These are phyloP conservation scores for Penicillium chermesinum DNA, from an alignment of 495 filamentous ascomycete genomes.

Conservation along the genomic window DNA sequence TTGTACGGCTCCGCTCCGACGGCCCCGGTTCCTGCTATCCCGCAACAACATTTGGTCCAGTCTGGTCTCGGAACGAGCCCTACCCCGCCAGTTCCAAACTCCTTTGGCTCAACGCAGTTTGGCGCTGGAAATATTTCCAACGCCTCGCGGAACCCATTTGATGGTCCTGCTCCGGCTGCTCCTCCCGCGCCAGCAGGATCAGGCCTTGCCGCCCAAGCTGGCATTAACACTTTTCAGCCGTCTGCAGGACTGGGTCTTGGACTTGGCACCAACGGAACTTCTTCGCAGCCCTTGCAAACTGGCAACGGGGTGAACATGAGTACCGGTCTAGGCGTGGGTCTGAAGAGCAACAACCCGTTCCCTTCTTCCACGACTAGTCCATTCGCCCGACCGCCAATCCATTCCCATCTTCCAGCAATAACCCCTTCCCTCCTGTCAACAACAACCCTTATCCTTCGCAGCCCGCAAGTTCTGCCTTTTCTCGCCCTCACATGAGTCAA, in stretches of 20 bases:
- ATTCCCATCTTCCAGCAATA: neutral
- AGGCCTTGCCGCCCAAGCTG: slow-evolving; percentile 23
- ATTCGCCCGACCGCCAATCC: slow-evolving; percentile 1
- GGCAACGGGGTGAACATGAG: slow-evolving; percentile 9
- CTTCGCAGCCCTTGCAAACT: slow-evolving; percentile 12
- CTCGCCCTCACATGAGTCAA: slow-evolving; percentile 65
- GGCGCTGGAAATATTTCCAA: slow-evolving; percentile 25
- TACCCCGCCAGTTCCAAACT: slow-evolving; percentile 19
- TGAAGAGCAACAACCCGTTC: slow-evolving; percentile 7
- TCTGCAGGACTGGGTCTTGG: slow-evolving; percentile 19
- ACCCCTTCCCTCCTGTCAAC: slow-evolving; percentile 3
- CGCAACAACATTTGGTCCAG: slow-evolving; percentile 29
- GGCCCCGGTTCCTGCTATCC: slow-evolving; percentile 35
- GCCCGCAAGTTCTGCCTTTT: slow-evolving; percentile 8
- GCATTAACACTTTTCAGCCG: slow-evolving; percentile 9
- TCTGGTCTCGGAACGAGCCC: slow-evolving; percentile 14
- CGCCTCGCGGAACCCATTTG: slow-evolving; percentile 38
- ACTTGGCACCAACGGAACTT: slow-evolving; percentile 13
- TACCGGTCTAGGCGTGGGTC: slow-evolving; percentile 11
- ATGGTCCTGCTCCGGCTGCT: slow-evolving; percentile 1
- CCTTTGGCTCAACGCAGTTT: slow-evolving; percentile 24
- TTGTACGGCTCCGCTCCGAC: slow-evolving; percentile 79
- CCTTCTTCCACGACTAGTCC: neutral
- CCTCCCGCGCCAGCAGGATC: slow-evolving; percentile 11
- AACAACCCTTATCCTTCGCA: slow-evolving; percentile 3